Evolutionary conservation across 2,329 filamentous ascomycete species (phyloP).

Genomic region (Colletotrichum graminicola): DNA sequence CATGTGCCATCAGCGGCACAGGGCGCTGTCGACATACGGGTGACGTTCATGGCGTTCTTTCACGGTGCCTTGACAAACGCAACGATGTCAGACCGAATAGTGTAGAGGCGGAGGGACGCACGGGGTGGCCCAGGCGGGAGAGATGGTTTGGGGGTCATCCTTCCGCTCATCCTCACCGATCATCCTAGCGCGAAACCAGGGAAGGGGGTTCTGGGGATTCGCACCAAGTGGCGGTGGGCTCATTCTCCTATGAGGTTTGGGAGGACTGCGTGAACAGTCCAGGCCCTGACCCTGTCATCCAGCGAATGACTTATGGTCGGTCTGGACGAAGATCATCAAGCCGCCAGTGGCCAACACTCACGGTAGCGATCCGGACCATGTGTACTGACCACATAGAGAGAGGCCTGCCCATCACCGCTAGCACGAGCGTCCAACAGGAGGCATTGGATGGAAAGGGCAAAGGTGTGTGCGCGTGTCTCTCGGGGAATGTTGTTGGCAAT

Average conservation of each 20-base stretch:
- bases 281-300: conserved; percentile 11
- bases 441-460: neutral
- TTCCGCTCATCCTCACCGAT: conserved; percentile 29
- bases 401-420: conserved; percentile 4
- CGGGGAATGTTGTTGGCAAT: conserved; percentile 31
- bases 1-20: conserved; percentile 13
- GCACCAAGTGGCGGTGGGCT: conserved; percentile 34
- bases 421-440: neutral
- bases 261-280: neutral
- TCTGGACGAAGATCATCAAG: conserved; percentile 2
- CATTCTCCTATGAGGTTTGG: neutral
- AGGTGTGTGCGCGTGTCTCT: neutral
- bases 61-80: conserved; percentile 9
- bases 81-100: neutral
- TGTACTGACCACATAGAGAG: neutral
- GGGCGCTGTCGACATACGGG: neutral
- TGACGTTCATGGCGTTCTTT: conserved; percentile 27
- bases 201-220: conserved; percentile 2
- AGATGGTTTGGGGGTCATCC: conserved; percentile 28
- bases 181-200: conserved; percentile 31
- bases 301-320: neutral
- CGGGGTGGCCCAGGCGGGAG: neutral
- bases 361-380: neutral
- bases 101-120: conserved; percentile 8
- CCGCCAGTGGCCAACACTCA: neutral